Evolutionary conservation across 768 basidiomycete species (phyloP), one percentile per base, ranked within the genome.

Genomic region (Amylocystis lapponica): DNA sequence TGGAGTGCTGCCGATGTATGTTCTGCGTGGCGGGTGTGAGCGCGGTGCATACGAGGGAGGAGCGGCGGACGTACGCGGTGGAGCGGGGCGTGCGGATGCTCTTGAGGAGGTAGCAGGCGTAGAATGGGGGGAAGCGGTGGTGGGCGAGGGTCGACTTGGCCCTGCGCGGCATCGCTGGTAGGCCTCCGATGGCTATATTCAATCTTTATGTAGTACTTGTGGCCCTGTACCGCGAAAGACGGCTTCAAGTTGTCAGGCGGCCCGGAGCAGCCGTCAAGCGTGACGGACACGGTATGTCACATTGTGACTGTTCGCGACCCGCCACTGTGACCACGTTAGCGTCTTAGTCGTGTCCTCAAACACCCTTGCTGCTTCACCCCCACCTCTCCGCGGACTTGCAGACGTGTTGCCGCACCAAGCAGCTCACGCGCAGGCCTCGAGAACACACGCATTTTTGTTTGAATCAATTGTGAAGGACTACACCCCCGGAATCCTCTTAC

Each of bases 101-200:
- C 55, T 81, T 82, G 20, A 92, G 69, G 0, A 92, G 72, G 58
- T 92, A 92, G 59, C 87, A 90, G 3, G 86, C 83, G 58, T 92
- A 92, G 60, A 92, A 88, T 0, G 71, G 53, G 0, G 83, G 83
- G 49, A 79, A 76, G 2, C 58, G 55, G 49, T 78, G 78, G 9
- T 53, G 42, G 13, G 36, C 33, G 9, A 59, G 34, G 4, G 58
- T 53, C 1, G 61, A 59, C 20, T 50, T 53, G 2, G 43, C 29
- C 19, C 47, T 37, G 7, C 47, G 47, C 5, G 51, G 43, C 51
- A 47, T 49, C 11, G 29, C 30, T 31, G 29, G 14, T 11, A 41
- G 27, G 17, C 7, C 17, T 29, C 5, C 27, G 27, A 40, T n/a
- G n/a, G 34, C 16, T n/a, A 2, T 13, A 6, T 16, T 5, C 19